Evolutionary conservation across 768 basidiomycete species (phyloP), one percentile per base, ranked within the genome.

Genomic region (Mycena vulgaris): DNA sequence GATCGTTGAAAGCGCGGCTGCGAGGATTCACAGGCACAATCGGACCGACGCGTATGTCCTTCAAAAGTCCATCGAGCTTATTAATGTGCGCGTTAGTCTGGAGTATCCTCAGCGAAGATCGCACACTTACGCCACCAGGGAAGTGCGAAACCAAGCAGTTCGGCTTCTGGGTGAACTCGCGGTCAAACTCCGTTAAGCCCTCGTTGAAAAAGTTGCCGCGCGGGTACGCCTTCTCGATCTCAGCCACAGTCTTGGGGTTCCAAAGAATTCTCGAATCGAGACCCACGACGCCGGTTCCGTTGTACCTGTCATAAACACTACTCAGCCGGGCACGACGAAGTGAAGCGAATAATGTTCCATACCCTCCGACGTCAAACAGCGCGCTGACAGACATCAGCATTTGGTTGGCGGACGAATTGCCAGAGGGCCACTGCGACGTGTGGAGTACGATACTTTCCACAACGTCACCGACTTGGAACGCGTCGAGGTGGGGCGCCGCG

Each of bases 401-500:
- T 27, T 45, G 39, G 27, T 11, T 58, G 2, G 40, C 57, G 57
- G 57, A 58, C 2, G 57, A 58, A n/a, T 58, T 58, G 27, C 57
- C 57, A 16, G 27, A 28, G 6, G 57, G 28, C 57, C 57, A 58
- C 9, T 21, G 8, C 27, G 57, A 58, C 9, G 57, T 58, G 28
- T 58, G 57, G 27, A 58, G 57, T 16, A 58, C 57, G 28, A 58
- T 58, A 40, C 57, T 58, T 19, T 57, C 10, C 59, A 61, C 59
- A 28, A 61, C 48, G 37, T 61, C 59, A 19, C 59, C 59, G 74
- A 81, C 80, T 75, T 85, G 78, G 33, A 82, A 83, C 31, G 45
- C 30, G 31, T 35, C 27, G 60, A 49, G 47, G n/a, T 7, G 16
- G 23, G 60, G 60, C 3, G 60, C 60, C 8, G 13, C 49, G 30